Evolutionary conservation across 371 early-diverging fungal species (phyloP), one percentile per base, ranked within the genome.

Genomic region (Syncephalastrum racemosum): DNA sequence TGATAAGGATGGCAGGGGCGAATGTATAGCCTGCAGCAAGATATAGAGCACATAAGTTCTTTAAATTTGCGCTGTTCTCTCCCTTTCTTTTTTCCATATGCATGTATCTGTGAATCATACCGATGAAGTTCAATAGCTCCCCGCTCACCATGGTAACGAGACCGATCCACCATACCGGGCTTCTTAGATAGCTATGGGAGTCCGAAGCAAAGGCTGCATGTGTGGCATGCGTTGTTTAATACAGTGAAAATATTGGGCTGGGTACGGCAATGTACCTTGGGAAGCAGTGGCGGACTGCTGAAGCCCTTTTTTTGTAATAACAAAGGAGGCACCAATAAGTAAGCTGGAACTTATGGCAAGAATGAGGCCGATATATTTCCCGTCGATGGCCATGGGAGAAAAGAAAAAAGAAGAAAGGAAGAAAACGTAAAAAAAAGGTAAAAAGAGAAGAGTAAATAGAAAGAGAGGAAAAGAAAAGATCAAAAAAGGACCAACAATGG

Each of bases 1-100:
- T 94, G 12, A 95, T 91, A 36, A 94, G 79, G 53, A 94, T 91
- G 46, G 95, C 93, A 0, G 95, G 95, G 20, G 95, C 94, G 82
- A 87, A 95, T 51, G 93, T 84, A 66, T 94, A 94, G 0, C 93
- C 94, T 54, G n/a, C 22, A 18, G 46, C 27, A 27, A 7, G 43
- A 59, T 54, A 24, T 58, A 52, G 20, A 63, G 24, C 20, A 63
- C 22, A 27, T 59, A 51, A 42, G 56, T 55, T 13, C 12, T 16
- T n/a, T n/a, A n/a, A n/a, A n/a, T n/a, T n/a, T n/a, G n/a, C n/a
- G n/a, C n/a, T n/a, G n/a, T n/a, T 12, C 22, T 41, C 14, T 46
- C 18, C 18, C 39, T 44, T n/a, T 51, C 31, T 20, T 19, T 48
- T 19, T 44, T n/a, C 16, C 16, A 5, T 14, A n/a, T 56, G 36